Percentiles rank a stretch among this genome's conserved stretches.
Evolutionary conservation across 106 monocot genomes (phyloP).

Genomic region (Vanilla planifolia): DNA sequence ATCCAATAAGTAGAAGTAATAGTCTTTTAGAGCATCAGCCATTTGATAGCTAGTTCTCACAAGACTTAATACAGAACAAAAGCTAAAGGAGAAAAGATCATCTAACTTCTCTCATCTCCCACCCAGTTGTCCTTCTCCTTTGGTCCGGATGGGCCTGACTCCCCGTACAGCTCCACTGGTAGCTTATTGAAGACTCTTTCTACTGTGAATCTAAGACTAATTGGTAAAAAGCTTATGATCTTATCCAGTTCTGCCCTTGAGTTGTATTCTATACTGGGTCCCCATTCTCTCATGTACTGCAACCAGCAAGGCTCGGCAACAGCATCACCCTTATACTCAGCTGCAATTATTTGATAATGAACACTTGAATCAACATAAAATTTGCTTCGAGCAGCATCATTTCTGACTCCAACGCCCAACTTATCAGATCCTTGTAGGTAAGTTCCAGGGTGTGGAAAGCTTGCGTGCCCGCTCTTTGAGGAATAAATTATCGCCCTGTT

Average conservation of each 20-base stretch:
- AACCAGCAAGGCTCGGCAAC: slow-evolving; percentile 81
- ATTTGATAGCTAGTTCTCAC: too few relatives aligned
- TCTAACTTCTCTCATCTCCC: slow-evolving; percentile 85
- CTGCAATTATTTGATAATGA: slow-evolving; percentile 63
- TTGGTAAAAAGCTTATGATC: slow-evolving; percentile 63
- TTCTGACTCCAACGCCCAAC: slow-evolving; percentile 85
- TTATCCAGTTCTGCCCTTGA: slow-evolving; percentile 80
- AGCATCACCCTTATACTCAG: slow-evolving; percentile 71
- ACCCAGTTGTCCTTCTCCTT: slow-evolving; percentile 95
- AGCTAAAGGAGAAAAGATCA: neutral
- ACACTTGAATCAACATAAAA: slow-evolving; percentile 67
- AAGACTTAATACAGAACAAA: too few relatives aligned
- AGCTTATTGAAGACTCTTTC: slow-evolving; percentile 74
- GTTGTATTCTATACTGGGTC: slow-evolving; percentile 63
- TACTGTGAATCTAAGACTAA: slow-evolving; percentile 54
- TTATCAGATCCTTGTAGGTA: slow-evolving; percentile 77
- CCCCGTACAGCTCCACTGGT: slow-evolving; percentile 76
- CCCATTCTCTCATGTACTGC: slow-evolving; percentile 99
- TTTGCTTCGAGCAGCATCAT: slow-evolving; percentile 66
- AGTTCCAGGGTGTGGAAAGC: slow-evolving; percentile 62
- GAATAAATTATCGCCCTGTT: slow-evolving; percentile 80
- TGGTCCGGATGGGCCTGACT: slow-evolving; percentile 94
- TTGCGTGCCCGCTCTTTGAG: slow-evolving; percentile 85
- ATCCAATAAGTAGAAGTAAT: too few relatives aligned
- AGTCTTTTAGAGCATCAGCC: too few relatives aligned